Conservation (phyloP, 2,329 filamentous ascomycete species). For the Botrytis paeoniae region DNA sequence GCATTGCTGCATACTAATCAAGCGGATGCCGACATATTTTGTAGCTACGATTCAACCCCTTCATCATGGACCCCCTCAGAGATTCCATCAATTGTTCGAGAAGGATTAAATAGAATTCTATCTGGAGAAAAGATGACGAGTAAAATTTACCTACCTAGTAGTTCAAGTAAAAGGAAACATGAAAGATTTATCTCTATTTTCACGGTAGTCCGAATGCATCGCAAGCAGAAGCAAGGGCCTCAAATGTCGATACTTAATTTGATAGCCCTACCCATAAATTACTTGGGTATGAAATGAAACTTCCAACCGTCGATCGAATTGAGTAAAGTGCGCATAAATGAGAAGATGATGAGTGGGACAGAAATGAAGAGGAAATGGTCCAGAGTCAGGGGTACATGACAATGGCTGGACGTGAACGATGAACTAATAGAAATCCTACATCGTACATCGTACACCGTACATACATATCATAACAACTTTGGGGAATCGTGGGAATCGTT, state of each 20-base stretch:
- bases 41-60: background rate
- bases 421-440: background rate
- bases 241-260: conserved; percentile 1
- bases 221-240: background rate
- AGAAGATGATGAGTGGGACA: background rate
- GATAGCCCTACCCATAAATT: conserved; percentile 10
- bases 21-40: conserved; percentile 8
- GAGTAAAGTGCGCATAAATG: background rate
- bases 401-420: conserved; percentile 3
- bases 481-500: background rate
- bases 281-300: conserved; percentile 4
- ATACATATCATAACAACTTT: background rate
- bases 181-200: background rate
- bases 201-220: background rate
- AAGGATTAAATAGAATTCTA: background rate
- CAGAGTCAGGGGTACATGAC: conserved; percentile 16
- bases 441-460: background rate
- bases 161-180: background rate
- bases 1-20: conserved; percentile 1
- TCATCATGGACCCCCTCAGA: background rate
- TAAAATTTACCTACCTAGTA: background rate
- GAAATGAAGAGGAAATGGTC: conserved; percentile 10
- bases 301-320: conserved; percentile 1
- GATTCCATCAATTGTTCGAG: conserved; percentile 13
- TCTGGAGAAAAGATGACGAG: background rate